These are phyloP conservation scores for Chloranthus sessilifolius DNA, from an alignment of 164 flowering plant species.

Conservation along the genomic window DNA sequence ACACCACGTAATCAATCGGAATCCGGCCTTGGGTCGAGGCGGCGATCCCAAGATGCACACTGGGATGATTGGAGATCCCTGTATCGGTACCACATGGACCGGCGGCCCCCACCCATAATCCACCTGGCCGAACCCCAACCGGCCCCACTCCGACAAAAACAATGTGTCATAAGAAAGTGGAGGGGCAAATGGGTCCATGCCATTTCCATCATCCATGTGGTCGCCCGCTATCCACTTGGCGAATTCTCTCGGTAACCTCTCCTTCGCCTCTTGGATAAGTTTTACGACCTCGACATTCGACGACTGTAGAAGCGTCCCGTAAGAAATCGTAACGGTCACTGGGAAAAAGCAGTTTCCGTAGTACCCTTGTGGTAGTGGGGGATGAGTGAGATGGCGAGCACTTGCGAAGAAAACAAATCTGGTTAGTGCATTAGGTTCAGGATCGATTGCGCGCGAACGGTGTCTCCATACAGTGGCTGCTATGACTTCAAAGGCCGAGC, in stretches of 20 bases:
- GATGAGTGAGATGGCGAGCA: conserved; percentile 36
- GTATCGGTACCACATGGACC: conserved; percentile 48
- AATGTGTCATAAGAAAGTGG: conserved; percentile 42
- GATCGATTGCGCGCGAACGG: conserved; percentile 33
- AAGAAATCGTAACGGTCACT: conserved; percentile 28
- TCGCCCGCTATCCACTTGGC: conserved; percentile 33
- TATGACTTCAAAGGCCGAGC: conserved; percentile 57
- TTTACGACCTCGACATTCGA: conserved; percentile 37
- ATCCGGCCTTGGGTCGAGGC: conserved; percentile 39
- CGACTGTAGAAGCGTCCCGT: conserved; percentile 19
- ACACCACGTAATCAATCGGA: conserved; percentile 68
- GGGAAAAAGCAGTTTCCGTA: conserved; percentile 77
- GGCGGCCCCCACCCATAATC: conserved; percentile 71
- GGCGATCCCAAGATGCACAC: conserved; percentile 38
- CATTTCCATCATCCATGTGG: conserved; percentile 2
- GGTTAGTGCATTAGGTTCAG: conserved; percentile 5
- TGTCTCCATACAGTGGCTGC: conserved; percentile 49
- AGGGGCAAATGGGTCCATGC: conserved; percentile 41
- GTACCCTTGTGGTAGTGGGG: conserved; percentile 54
- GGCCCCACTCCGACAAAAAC: conserved; percentile 62
- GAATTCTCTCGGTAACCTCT: conserved; percentile 30
- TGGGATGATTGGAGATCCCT: conserved; percentile 46
- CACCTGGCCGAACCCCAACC: conserved; percentile 56
- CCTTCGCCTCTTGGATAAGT: conserved; percentile 47
- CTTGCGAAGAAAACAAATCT: conserved; percentile 60